Conservation (phyloP, 2,329 filamentous ascomycete genomes). For the Chaetomium sp. region DNA sequence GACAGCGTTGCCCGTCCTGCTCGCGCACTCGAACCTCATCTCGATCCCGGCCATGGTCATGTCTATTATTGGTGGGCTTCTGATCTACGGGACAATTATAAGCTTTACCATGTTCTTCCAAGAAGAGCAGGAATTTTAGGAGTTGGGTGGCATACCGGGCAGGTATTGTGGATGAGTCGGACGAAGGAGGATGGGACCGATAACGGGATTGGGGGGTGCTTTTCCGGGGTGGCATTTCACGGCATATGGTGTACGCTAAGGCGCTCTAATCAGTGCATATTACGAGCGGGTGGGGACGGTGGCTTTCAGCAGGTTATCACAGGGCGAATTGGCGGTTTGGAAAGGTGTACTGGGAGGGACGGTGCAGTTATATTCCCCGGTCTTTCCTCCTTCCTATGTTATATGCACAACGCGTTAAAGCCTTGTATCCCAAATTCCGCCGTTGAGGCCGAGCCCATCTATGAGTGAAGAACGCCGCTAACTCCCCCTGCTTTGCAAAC, state of each 20-base stretch:
- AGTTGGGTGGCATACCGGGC: background rate
- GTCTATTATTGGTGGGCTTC: constrained; percentile 86
- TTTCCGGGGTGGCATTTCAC: constrained; percentile 11
- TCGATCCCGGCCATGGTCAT: constrained; percentile 85
- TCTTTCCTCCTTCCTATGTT: background rate
- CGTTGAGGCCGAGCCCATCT: constrained; percentile 22
- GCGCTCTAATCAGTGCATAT: constrained; percentile 11
- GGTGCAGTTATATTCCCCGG: background rate
- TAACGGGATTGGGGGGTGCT: background rate
- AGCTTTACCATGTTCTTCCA: constrained; percentile 98
- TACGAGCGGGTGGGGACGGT: constrained; percentile 2
- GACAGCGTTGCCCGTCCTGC: constrained; percentile 79
- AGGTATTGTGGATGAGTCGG: background rate
- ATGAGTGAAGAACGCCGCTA: constrained; percentile 11
- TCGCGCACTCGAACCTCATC: constrained; percentile 87
- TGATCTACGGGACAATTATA: constrained; percentile 98
- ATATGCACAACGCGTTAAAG: constrained; percentile 23
- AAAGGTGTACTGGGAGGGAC: background rate
- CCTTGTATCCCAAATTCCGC: constrained; percentile 14
- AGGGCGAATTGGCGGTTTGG: background rate
- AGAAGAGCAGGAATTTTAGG: constrained; percentile 90
- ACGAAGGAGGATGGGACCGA: constrained; percentile 2
- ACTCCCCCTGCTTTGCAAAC: background rate
- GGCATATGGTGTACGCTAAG: constrained; percentile 21
- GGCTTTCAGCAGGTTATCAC: constrained; percentile 5